These are phyloP conservation scores for Mucor indicus DNA, from an alignment of 371 early-diverging fungal genomes.

Conservation along the genomic window DNA sequence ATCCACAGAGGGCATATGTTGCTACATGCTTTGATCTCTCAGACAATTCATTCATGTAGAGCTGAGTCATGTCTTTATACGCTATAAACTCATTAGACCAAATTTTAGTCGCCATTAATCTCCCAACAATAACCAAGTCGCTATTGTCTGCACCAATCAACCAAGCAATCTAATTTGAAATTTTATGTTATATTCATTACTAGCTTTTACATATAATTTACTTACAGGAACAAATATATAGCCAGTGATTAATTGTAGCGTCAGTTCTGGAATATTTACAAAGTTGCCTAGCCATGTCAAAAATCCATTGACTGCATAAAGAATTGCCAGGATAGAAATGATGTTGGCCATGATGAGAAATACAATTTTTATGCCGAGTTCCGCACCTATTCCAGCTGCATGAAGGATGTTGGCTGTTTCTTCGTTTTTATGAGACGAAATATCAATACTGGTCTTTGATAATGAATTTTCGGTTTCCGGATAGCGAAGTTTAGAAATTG, in stretches of 20 bases:
- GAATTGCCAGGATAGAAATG: slow-evolving; percentile 51
- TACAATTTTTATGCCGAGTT: slow-evolving; percentile 74
- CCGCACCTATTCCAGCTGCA: slow-evolving; percentile 86
- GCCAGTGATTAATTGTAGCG: slow-evolving; percentile 69
- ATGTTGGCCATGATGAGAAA: slow-evolving; percentile 76
- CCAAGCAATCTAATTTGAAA: slow-evolving; percentile 57
- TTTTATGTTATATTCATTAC: background rate
- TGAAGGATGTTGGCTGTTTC: slow-evolving; percentile 74
- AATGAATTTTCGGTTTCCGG: slow-evolving; percentile 83
- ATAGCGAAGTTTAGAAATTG: slow-evolving; percentile 79
- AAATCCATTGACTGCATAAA: slow-evolving; percentile 66
- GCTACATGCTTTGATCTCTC: slow-evolving; percentile 47
- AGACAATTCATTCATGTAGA: slow-evolving; percentile 20
- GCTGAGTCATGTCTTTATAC: slow-evolving; percentile 47
- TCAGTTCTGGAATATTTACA: slow-evolving; percentile 60
- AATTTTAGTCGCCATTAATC: slow-evolving; percentile 79
- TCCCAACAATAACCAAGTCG: slow-evolving; percentile 59
- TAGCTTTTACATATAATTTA: slow-evolving; percentile 32
- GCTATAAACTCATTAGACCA: slow-evolving; percentile 87
- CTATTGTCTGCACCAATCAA: slow-evolving; percentile 66
- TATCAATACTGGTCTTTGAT: slow-evolving; percentile 60
- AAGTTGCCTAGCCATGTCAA: slow-evolving; percentile 78
- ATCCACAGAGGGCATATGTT: slow-evolving; percentile 79
- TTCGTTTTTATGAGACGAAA: slow-evolving; percentile 27
- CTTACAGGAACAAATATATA: slow-evolving; percentile 70